Base-by-base conservation (phyloP, 2,329 filamentous ascomycete species). In the Ascochyta fabae region DNA sequence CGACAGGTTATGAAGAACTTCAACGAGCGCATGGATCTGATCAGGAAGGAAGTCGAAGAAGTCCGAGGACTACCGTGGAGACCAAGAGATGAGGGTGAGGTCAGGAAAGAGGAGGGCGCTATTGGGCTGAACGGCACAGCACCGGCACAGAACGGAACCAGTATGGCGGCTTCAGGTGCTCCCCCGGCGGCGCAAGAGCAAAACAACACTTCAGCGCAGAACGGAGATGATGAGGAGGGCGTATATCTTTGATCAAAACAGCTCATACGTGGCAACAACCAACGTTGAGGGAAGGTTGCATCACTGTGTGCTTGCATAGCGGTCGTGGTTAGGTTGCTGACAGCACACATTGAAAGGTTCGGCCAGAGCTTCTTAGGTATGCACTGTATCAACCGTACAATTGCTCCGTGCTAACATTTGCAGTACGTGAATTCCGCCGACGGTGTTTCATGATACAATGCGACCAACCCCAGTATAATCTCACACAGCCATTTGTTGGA, bases 1-100 rank as follows among this genome's bases (percentile, higher is more conserved):
- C 82, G 87, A 65, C 74, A 70, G 19, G 88, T 92, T 53, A 88
- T 93, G 53, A 80, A 75, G 58, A 83, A 88, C 64, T 89, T 91
- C 84, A 79, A 83, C 58, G 83, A 86, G 76, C 81, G 89, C 71
- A 83, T 92, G 59, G 79, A 78, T 50, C 73, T 91, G 45, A 78
- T 92, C 58, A 84, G 82, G 61, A 77, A 70, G 38, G 90, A 93
- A 77, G 85, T 92, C 8, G 81, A 84, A 64, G 84, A 87, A 73
- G 78, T 71, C 7, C 65, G 86, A 58, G 84, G 85, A 2, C 75
- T 84, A 72, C 71, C 67, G 29, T 87, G 84, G 84, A 75, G 75
- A 73, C 64, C 65, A 5, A 56, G 65, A 36, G 61, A 63, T 19
- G 68, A 64, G 16, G 64, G 59, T 33, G 56, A 59, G 47, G 48